Evolutionary conservation across 345 rosid species (phyloP).

Genomic region (Passiflora organensis): DNA sequence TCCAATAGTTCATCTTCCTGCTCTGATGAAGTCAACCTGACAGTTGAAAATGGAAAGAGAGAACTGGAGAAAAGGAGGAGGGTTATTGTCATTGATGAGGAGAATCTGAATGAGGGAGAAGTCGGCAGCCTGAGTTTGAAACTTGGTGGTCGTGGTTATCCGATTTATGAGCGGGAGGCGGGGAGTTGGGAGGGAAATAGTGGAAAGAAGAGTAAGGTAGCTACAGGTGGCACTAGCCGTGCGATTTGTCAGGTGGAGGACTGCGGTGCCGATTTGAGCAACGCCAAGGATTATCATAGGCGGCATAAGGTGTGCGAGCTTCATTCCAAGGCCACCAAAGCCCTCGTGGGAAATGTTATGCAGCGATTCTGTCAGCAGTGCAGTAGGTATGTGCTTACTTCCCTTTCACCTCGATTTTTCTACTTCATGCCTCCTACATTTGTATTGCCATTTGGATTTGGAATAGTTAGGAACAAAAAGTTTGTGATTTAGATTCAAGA

Average conservation of each 20-base stretch:
- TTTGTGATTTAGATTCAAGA: neutral
- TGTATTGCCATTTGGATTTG: neutral
- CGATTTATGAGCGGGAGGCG: slow-evolving; percentile 37
- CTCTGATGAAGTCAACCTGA: slow-evolving; percentile 70
- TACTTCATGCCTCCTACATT: too few relatives aligned
- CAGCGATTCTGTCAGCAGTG: slow-evolving; percentile 99
- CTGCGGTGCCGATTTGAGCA: slow-evolving; percentile 90
- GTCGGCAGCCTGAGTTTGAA: slow-evolving; percentile 59
- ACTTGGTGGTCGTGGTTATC: slow-evolving; percentile 60
- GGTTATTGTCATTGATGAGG: slow-evolving; percentile 60
- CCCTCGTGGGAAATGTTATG: slow-evolving; percentile 79
- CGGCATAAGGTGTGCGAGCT: slow-evolving; percentile 94
- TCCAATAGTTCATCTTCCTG: slow-evolving; percentile 76
- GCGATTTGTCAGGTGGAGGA: slow-evolving; percentile 90
- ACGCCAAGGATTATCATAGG: slow-evolving; percentile 92
- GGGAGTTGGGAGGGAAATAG: slow-evolving; percentile 51
- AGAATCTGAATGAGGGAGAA: slow-evolving; percentile 32
- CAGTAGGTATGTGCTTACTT: slow-evolving; percentile 58
- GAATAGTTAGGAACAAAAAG: neutral
- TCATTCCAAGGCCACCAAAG: slow-evolving; percentile 91
- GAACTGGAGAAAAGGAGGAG: slow-evolving; percentile 75
- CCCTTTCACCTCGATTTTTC: neutral
- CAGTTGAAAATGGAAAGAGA: slow-evolving; percentile 42
- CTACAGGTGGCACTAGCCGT: slow-evolving; percentile 48
- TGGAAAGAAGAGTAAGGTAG: slow-evolving; percentile 70